Base-by-base conservation (phyloP, 768 basidiomycete genomes). In the Hygrophorus russula region DNA sequence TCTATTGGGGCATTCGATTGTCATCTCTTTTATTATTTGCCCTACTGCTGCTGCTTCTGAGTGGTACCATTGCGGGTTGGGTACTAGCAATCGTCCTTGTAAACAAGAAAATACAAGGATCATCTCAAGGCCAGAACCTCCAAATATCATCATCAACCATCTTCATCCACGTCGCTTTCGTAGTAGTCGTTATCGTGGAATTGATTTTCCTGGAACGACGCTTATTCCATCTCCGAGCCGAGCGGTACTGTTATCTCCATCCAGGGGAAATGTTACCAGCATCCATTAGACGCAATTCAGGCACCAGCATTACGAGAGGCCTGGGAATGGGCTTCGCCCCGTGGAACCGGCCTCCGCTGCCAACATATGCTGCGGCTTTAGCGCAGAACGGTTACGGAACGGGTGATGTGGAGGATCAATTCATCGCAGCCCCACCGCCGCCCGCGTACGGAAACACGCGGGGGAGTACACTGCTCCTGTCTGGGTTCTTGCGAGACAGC, bases 381-480 rank as follows among this genome's bases (percentile, higher is more conserved):
- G 71, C 74, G 6, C 71, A 80, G 49, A 76, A 74, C 55, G 81
- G 82, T 11, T 69, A 65, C 11, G 80, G 79, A 29, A 84, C 83
- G 3, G 82, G 82, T 33, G 82, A 85, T 56, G 81, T 82, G 19
- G 83, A 85, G 51, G 82, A 83, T 56, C 65, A 74, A 53, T 56
- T 71, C 30, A 85, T 83, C 45, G 82, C 80, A 2, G 69, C 66
- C 14, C 69, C 76, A 3, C 82, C 83, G 1, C 83, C 83, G 5
- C 83, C 83, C 8, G 79, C 80, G n/a, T 85, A 85, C 56, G 82
- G 83, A 17, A 70, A 82, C 51, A 81, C 79, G 14, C 70, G 82
- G 38, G 81, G 80, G 29, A 82, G 78, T 60, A 80, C 68, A 14
- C 64, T 84, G 35, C 53, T 84, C 35, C 64, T 82, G 14, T 53